These are phyloP conservation scores for Silene conica DNA, from an alignment of 148 eudicot genomes.

Conservation along the genomic window DNA sequence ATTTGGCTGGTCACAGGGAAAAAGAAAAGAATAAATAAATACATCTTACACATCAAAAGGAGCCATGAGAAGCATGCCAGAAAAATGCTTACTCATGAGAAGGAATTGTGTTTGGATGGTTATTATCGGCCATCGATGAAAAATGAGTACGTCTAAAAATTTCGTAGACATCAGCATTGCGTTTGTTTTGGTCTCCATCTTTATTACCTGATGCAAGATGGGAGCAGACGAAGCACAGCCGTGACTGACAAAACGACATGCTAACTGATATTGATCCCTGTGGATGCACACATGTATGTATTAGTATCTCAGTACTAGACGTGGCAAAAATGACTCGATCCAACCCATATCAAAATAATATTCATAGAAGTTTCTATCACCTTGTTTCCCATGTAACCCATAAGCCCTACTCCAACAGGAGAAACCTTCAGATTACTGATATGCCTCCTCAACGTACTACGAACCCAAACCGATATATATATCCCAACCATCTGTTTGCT, in stretches of 20 bases:
- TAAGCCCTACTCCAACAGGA: conserved; percentile 93
- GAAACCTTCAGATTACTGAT: conserved; percentile 73
- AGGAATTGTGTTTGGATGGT: conserved; percentile 67
- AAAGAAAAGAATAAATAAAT: conserved; percentile 14
- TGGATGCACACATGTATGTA: conserved; percentile 9
- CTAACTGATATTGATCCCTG: conserved; percentile 95
- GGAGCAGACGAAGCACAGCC: conserved; percentile 85
- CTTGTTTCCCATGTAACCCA: conserved; percentile 99
- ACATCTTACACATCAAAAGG: too few species aligned
- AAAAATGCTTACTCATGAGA: conserved; percentile 76
- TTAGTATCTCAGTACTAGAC: neutral
- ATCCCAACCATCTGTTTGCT: conserved; percentile 99
- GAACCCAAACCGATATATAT: conserved; percentile 85
- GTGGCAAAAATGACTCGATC: neutral
- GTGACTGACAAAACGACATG: conserved; percentile 73
- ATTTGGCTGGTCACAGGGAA: conserved; percentile 57
- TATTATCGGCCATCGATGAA: conserved; percentile 47
- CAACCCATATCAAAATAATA: too few species aligned
- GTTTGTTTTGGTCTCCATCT: conserved; percentile 67
- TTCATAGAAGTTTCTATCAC: conserved; percentile 28
- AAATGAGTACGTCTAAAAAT: conserved; percentile 75
- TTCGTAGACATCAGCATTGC: conserved; percentile 68
- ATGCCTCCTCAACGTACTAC: conserved; percentile 66
- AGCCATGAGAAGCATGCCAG: conserved; percentile 2
- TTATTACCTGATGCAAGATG: conserved; percentile 88